Evolutionary conservation across 441 rosid species (phyloP).

Genomic region (Populus hybrid): DNA sequence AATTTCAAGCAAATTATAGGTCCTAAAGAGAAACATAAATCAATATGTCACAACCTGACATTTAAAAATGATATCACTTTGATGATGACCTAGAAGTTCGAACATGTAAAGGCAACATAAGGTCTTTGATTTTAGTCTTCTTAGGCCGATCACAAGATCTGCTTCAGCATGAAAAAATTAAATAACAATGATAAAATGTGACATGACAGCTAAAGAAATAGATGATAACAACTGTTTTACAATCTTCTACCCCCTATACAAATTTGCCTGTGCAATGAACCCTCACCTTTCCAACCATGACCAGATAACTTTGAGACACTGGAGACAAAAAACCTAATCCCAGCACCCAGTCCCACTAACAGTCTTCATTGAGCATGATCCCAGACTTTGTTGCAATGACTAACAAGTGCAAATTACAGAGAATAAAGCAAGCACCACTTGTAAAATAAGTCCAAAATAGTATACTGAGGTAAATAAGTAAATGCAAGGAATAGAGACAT

Average conservation of each 20-base stretch:
- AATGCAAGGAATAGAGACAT: neutral
- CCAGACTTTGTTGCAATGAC: neutral
- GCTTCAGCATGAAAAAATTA: neutral
- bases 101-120: neutral
- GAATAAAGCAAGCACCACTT: neutral
- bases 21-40: neutral
- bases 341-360: neutral
- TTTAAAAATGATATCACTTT: neutral
- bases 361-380: neutral
- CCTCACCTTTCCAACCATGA: neutral
- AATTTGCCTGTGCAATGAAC: neutral
- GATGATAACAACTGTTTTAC: too few species aligned
- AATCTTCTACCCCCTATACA: neutral
- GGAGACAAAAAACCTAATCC: neutral
- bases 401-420: neutral
- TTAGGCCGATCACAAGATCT: neutral
- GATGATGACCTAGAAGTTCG: neutral
- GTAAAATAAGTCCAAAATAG: neutral
- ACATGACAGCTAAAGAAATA: neutral
- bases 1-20: neutral
- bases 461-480: neutral
- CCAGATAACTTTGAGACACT: constrained; percentile 1
- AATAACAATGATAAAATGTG: neutral
- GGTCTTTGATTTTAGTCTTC: neutral
- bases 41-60: neutral